phyloP scores from a whole-genome alignment of 371 early-diverging fungal species.

The Globomyces sp. region DNA sequence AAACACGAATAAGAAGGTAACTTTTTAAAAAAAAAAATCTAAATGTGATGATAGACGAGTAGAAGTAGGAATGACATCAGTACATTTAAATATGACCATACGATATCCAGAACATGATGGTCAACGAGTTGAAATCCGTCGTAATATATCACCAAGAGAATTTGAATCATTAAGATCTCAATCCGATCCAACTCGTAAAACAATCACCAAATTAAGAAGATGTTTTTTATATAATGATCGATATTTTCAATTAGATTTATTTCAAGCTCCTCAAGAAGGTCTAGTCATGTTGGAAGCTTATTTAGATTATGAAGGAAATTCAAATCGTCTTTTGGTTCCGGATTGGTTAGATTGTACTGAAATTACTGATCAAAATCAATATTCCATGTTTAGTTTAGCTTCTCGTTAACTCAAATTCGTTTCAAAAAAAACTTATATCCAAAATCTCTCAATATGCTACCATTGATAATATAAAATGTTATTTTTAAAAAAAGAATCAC shows the following conservation, averaged over 20 bases:
- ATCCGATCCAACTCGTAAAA: conserved; percentile 30
- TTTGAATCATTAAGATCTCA: conserved; percentile 37
- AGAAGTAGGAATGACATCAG: conserved; percentile 23
- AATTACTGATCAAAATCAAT: conserved; percentile 20
- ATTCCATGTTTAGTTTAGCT: conserved; percentile 18
- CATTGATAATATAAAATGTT: no score
- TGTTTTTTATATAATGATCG: conserved; percentile 39
- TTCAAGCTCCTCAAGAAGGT: conserved; percentile 21
- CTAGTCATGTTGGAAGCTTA: conserved; percentile 34
- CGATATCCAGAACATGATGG: conserved; percentile 36
- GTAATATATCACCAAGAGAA: conserved; percentile 33
- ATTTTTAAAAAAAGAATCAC: neutral
- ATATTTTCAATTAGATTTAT: conserved; percentile 44
- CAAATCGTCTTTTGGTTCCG: conserved; percentile 3
- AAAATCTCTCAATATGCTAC: no score
- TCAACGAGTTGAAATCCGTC: conserved; percentile 39
- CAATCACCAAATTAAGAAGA: conserved; percentile 34
- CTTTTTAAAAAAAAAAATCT: no score
- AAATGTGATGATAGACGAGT: conserved; percentile 16
- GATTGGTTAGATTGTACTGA: conserved; percentile 20
- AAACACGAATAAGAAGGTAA: conserved; percentile 40
- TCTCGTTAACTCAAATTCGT: no score
- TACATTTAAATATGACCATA: conserved; percentile 33
- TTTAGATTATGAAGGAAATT: conserved; percentile 21
- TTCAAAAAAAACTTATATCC: neutral